Percentiles rank a stretch among this genome's conserved stretches.
These are phyloP conservation scores for Sordariomycetes sp. DNA, from an alignment of 2,329 filamentous ascomycete species.

Conservation along the genomic window DNA sequence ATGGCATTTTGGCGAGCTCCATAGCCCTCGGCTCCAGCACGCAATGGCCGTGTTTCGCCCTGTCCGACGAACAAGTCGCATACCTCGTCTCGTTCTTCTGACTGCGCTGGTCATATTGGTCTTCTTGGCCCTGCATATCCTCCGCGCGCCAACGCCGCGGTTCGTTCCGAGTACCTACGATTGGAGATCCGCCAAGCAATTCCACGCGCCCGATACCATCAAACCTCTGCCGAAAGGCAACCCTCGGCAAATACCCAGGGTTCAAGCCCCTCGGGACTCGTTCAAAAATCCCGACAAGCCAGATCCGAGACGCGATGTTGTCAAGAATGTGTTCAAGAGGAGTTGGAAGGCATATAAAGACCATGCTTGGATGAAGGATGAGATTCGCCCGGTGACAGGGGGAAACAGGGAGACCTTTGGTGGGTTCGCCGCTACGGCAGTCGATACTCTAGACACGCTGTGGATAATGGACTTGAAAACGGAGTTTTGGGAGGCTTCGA, in stretches of 20 bases:
- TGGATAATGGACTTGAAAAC: conserved; percentile 51
- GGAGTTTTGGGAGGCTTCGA: conserved; percentile 46
- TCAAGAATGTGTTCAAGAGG: conserved; percentile 5
- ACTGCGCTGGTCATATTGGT: too few relatives aligned
- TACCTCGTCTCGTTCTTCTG: too few relatives aligned
- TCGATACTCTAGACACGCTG: conserved; percentile 52
- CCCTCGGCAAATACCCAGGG: conserved; percentile 12
- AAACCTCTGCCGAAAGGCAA: conserved; percentile 4
- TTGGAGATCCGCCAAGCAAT: conserved; percentile 4
- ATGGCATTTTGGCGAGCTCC: too few relatives aligned
- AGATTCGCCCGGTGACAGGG: conserved; percentile 38
- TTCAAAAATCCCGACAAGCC: conserved; percentile 2
- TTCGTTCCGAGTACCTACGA: too few relatives aligned
- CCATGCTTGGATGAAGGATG: conserved; percentile 44
- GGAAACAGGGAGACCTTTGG: conserved; percentile 36
- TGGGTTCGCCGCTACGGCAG: conserved; percentile 48
- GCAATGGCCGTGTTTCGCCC: too few relatives aligned
- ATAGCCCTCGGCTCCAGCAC: too few relatives aligned
- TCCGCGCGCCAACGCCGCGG: too few relatives aligned
- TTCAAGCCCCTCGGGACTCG: conserved; percentile 4
- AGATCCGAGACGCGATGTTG: conserved; percentile 5
- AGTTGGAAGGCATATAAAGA: conserved; percentile 41
- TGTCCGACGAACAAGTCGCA: too few relatives aligned
- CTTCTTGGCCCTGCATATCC: too few relatives aligned
- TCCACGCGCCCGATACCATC: conserved; percentile 5